Conservation (phyloP, 2,329 filamentous ascomycete genomes). For the Leptographium procerum region DNA sequence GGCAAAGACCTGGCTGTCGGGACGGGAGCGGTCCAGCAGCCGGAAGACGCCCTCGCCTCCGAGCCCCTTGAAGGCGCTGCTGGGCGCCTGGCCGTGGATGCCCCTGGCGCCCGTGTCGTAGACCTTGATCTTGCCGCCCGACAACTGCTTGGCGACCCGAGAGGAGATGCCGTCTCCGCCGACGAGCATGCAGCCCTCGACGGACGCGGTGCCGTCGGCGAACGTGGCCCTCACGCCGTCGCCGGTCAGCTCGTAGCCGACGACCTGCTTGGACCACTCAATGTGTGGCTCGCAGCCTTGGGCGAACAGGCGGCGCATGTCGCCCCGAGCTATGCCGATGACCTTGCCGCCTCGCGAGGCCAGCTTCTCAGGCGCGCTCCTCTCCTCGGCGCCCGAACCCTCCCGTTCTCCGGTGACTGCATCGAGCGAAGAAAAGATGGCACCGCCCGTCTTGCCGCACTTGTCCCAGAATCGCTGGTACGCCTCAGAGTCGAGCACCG, state of each 20-base stretch:
- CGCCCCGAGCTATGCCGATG: too few species aligned
- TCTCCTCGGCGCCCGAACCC: background rate
- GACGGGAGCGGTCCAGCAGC: conserved; percentile 35
- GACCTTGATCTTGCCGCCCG: conserved; percentile 43
- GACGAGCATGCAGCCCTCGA: conserved; percentile 45
- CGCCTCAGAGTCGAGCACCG: conserved; percentile 34
- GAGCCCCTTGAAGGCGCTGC: conserved; percentile 46
- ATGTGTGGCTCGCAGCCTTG: too few species aligned
- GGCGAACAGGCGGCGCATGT: too few species aligned
- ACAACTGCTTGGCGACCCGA: conserved; percentile 47
- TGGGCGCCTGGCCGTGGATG: conserved; percentile 55
- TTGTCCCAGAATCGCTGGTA: conserved; percentile 46
- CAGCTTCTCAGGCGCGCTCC: too few species aligned
- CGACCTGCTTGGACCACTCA: too few species aligned
- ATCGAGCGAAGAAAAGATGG: background rate
- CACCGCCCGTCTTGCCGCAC: conserved; percentile 44
- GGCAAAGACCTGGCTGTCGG: conserved; percentile 35
- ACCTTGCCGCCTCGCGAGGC: too few species aligned
- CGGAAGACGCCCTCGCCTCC: conserved; percentile 54
- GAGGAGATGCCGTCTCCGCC: conserved; percentile 54
- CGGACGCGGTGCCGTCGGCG: conserved; percentile 45
- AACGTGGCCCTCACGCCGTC: conserved; percentile 23
- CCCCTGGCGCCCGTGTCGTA: conserved; percentile 53
- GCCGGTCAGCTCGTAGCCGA: too few species aligned
- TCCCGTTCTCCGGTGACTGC: background rate